Conservation (phyloP, 768 basidiomycete genomes). For the Mycena crocata region DNA sequence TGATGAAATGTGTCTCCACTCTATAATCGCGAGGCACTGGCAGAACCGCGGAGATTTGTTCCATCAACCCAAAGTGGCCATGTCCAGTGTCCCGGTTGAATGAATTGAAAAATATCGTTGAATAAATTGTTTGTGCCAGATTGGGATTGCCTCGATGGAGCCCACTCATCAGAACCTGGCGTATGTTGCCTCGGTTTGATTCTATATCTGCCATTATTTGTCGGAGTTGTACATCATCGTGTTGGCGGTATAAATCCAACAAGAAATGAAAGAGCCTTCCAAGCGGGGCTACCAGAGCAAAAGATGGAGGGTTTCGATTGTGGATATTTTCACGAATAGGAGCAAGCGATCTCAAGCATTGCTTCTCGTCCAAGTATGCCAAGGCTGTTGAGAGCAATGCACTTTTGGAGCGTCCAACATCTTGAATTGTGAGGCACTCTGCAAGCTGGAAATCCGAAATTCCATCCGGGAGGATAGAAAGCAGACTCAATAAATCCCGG, state of each 20-base stretch:
- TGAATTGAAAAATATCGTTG: background rate
- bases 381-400: background rate
- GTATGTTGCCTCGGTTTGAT: background rate
- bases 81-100: background rate
- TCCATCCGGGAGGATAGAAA: background rate
- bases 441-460: background rate
- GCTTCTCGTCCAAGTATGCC: slow-evolving; percentile 2
- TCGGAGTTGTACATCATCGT: background rate
- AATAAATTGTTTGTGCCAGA: background rate
- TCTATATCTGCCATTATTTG: background rate
- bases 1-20: background rate
- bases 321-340: slow-evolving; percentile 2
- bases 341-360: background rate
- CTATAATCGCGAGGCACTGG: background rate
- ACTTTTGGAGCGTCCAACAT: background rate
- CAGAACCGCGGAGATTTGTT: background rate
- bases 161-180: background rate
- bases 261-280: background rate
- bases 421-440: background rate
- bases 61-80: background rate
- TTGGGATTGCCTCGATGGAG: background rate
- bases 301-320: background rate
- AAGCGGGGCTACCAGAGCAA: background rate
- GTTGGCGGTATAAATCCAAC: background rate
- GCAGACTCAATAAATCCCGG: background rate